phyloP scores from a whole-genome alignment of 768 basidiomycete species.

The Lactarius hengduanensis region DNA sequence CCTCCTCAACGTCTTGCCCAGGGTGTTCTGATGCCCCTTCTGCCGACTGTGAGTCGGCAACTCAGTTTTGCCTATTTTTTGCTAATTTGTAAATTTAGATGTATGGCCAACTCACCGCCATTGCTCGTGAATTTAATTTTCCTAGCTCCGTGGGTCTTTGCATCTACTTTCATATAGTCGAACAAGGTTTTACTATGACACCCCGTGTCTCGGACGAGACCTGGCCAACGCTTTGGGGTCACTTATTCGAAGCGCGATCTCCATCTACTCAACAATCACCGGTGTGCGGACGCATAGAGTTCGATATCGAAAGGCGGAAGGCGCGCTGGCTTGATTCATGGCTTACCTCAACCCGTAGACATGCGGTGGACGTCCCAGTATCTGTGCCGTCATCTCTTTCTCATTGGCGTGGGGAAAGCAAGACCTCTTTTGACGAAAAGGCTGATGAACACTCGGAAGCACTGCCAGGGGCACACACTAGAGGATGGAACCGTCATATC shows the following conservation, averaged over 20 bases:
- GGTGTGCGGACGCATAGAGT: conserved; percentile 78
- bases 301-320: conserved; percentile 74
- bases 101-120: conserved; percentile 71
- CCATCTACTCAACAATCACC: conserved; percentile 45
- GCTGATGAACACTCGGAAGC: conserved; percentile 38
- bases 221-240: conserved; percentile 71
- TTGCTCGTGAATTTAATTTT: conserved; percentile 79
- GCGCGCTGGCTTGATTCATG: conserved; percentile 81
- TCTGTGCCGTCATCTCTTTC: conserved; percentile 45
- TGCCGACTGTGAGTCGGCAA: conserved; percentile 56
- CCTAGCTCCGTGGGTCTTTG: conserved; percentile 75
- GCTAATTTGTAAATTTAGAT: conserved; percentile 46
- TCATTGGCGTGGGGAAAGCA: conserved; percentile 57
- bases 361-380: conserved; percentile 43
- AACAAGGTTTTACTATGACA: conserved; percentile 53
- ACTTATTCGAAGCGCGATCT: conserved; percentile 49
- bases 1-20: conserved; percentile 61
- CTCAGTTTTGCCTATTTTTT: conserved; percentile 3
- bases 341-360: conserved; percentile 48
- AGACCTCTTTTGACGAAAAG: conserved; percentile 45
- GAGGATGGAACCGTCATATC: conserved; percentile 46
- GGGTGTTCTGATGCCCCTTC: conserved; percentile 72
- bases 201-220: conserved; percentile 77
- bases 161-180: conserved; percentile 68
- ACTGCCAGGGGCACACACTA: conserved; percentile 16